Conservation (phyloP, 2,329 filamentous ascomycete genomes). For the Fusarium praegraminearum region DNA sequence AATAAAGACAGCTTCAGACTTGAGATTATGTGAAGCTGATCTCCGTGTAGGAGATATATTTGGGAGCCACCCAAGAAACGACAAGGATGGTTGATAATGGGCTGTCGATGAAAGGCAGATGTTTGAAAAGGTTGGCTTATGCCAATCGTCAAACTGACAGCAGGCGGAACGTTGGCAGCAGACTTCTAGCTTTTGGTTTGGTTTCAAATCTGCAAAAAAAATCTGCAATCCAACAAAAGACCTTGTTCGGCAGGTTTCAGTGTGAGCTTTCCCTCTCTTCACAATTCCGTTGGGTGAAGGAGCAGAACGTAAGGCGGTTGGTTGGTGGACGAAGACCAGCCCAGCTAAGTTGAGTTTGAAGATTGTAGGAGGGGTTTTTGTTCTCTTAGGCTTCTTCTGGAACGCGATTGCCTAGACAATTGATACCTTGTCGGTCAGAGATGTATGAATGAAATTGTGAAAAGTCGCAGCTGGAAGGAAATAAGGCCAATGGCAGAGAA, state of each 20-base stretch:
- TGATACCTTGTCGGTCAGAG: not conserved
- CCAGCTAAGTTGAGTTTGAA: slow-evolving; percentile 31
- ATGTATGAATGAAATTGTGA: slow-evolving; percentile 1
- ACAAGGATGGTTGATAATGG: slow-evolving; percentile 12
- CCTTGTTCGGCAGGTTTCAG: slow-evolving; percentile 11
- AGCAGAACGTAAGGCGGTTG: slow-evolving; percentile 23
- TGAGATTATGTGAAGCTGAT: slow-evolving; percentile 1
- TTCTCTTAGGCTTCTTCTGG: slow-evolving; percentile 9
- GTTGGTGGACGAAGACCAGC: slow-evolving; percentile 33
- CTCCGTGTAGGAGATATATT: slow-evolving; percentile 19
- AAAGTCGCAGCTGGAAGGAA: slow-evolving; percentile 10
- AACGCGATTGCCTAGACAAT: slow-evolving; percentile 8
- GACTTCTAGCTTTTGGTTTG: not conserved
- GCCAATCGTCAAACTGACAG: slow-evolving; percentile 8
- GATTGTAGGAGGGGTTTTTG: slow-evolving; percentile 39
- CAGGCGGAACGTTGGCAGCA: slow-evolving; percentile 14
- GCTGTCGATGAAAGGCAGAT: slow-evolving; percentile 16
- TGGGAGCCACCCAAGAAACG: slow-evolving; percentile 15
- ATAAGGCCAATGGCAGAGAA: slow-evolving; percentile 27
- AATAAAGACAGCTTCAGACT: slow-evolving; percentile 7
- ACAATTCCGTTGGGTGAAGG: slow-evolving; percentile 21
- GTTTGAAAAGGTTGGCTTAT: slow-evolving; percentile 20
- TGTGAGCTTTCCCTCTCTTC: slow-evolving; percentile 1
- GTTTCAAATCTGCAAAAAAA: not conserved
- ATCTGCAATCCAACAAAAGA: not conserved